Evolutionary conservation across 352 stramenopile genomes (phyloP), one percentile per base, ranked within the genome.

Genomic region (Globisporangium cylindrosporum): DNA sequence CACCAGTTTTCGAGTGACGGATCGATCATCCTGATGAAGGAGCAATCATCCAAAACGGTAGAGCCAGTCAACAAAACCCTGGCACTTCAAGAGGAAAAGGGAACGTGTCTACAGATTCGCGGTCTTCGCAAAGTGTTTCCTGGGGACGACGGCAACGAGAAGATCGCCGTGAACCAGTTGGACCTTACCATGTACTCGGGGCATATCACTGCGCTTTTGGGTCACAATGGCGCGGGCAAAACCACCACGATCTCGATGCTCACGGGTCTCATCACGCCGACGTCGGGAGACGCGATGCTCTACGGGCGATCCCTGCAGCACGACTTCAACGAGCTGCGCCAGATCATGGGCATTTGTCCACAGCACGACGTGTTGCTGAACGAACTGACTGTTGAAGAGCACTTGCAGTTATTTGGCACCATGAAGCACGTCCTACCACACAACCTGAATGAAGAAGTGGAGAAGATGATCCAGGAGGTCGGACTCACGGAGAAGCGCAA

Each of bases 311-410:
- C 88, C 7, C 76, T 97, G 18, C 70, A 60, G 38, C 38, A 80
- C 49, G 73, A 98, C 64, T 89, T 99, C 67, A 72, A 84, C 48
- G 72, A 88, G 38, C 85, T 99, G 22, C 91, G 97, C 6, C 75
- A 97, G 69, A 85, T 97, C 61, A 90, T 98, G 71, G 97, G 96
- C 51, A 90, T 99, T 56, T 99, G 97, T 76, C 88, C 97, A 1
- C 97, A 99, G 71, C 95, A 99, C 74, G 95, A 99, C 74, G 97
- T 98, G 34, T 75, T 99, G 1, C 98, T 98, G 67, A 88, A 92
- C 41, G 75, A 97, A 22, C 75, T 99, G 46, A 99, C 97, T 1
- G 97, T 99, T 15, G 70, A 91, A 51, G 97, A 99, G 72, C 96
- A 99, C 70, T 77, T 99, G 46, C 54, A 84, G 61, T 89, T 99